Conservation (phyloP, 306 rosid genomes). For the Quercus variabilis region DNA sequence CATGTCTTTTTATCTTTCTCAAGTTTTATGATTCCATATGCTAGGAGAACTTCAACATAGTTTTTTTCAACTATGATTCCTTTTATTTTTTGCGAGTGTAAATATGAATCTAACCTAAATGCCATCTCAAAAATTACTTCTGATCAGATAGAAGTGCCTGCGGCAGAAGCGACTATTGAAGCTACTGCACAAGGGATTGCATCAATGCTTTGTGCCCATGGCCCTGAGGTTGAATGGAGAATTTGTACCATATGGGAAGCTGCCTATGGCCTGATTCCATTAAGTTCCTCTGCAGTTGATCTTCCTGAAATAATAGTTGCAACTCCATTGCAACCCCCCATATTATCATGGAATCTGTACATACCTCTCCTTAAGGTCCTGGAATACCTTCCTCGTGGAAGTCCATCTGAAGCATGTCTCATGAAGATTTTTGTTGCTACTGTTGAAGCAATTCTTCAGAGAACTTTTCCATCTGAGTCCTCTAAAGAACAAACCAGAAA, state of each 20-base stretch:
- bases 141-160: conserved; percentile 87
- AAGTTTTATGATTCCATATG: background rate
- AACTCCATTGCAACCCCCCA: conserved; percentile 86
- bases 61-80: background rate
- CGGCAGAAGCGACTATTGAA: conserved; percentile 89
- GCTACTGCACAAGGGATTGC: conserved; percentile 99
- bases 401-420: conserved; percentile 98
- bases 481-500: conserved; percentile 72
- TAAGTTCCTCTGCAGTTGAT: conserved; percentile 92
- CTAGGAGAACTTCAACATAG: background rate
- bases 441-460: conserved; percentile 89
- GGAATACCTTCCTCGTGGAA: conserved; percentile 97
- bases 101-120: conserved; percentile 1
- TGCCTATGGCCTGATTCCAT: conserved; percentile 94
- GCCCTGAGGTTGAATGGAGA: conserved; percentile 99
- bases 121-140: conserved; percentile 9
- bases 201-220: conserved; percentile 98
- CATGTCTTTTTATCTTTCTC: background rate
- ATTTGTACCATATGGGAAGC: conserved; percentile 99
- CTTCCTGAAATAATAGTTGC: conserved; percentile 96
- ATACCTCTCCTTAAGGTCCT: conserved; percentile 93
- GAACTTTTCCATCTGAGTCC: conserved; percentile 79
- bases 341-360: conserved; percentile 91
- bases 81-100: background rate
- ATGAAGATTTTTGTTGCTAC: conserved; percentile 98